Evolutionary conservation across 495 filamentous ascomycete species (phyloP).

Genomic region (Aspergillus saccharolyticus): DNA sequence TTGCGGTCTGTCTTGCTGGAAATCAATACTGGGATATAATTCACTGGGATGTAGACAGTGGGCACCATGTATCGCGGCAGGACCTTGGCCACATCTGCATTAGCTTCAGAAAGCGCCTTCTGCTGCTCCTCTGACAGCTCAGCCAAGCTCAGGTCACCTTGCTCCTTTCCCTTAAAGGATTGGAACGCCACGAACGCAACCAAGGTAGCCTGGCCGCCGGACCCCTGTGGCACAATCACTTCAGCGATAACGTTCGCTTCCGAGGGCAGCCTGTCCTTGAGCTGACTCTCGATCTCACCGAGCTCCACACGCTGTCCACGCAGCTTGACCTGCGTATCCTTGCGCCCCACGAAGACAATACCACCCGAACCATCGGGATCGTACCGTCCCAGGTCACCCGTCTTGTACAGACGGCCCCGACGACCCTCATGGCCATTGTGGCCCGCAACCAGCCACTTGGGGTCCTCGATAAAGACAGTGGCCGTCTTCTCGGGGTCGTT

Average conservation of each 20-base stretch:
- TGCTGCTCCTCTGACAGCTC: slow-evolving; percentile 20
- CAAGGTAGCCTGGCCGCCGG: slow-evolving; percentile 28
- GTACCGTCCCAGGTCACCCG: slow-evolving; percentile 51
- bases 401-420: slow-evolving; percentile 41
- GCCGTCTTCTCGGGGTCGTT: slow-evolving; percentile 44
- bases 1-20: slow-evolving; percentile 45
- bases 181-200: slow-evolving; percentile 36
- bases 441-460: slow-evolving; percentile 42
- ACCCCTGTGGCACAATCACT: slow-evolving; percentile 31
- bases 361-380: slow-evolving; percentile 45
- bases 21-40: slow-evolving; percentile 33
- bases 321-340: slow-evolving; percentile 60
- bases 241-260: slow-evolving; percentile 34
- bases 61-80: slow-evolving; percentile 45
- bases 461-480: slow-evolving; percentile 43
- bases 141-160: slow-evolving; percentile 14
- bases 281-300: slow-evolving; percentile 47
- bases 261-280: slow-evolving; percentile 26
- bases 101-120: slow-evolving; percentile 19
- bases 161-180: slow-evolving; percentile 19
- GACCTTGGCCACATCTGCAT: slow-evolving; percentile 25
- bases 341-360: slow-evolving; percentile 55
- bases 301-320: slow-evolving; percentile 60
- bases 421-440: slow-evolving; percentile 32
- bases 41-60: slow-evolving; percentile 38